Evolutionary conservation across 2,329 filamentous ascomycete genomes (phyloP).

Genomic region (Colletotrichum noveboracense): DNA sequence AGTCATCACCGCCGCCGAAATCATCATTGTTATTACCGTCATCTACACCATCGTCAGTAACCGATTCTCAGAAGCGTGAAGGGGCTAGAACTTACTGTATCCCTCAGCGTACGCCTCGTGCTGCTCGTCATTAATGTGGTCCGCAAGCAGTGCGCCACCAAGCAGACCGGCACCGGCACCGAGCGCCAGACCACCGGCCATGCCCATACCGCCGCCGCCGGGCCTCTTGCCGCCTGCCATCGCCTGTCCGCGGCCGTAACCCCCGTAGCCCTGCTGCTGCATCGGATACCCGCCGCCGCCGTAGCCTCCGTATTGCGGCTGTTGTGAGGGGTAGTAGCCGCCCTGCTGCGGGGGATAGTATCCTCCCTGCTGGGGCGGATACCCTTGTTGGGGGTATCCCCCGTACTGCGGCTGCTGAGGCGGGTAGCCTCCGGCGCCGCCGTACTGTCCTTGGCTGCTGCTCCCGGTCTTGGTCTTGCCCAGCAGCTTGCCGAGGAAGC

Average conservation of each 20-base stretch:
- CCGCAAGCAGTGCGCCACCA: conserved; percentile 75
- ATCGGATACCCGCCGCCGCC: conserved; percentile 34
- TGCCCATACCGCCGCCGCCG: conserved; percentile 55
- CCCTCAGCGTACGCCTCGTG: conserved; percentile 60
- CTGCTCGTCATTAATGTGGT: conserved; percentile 68
- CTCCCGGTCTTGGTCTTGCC: conserved; percentile 48
- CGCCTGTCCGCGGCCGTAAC: conserved; percentile 28
- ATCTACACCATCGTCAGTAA: conserved; percentile 22
- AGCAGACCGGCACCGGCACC: conserved; percentile 83
- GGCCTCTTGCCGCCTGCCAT: conserved; percentile 26
- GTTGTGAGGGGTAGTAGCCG: conserved; percentile 33
- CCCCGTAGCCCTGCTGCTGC: conserved; percentile 32
- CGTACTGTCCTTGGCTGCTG: conserved; percentile 33
- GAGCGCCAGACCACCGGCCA: conserved; percentile 74
- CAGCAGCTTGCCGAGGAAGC: conserved; percentile 58
- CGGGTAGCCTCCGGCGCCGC: conserved; percentile 36
- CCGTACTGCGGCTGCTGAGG: conserved; percentile 24
- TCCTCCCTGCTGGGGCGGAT: conserved; percentile 34
- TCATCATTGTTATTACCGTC: conserved; percentile 17
- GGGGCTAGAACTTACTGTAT: conserved; percentile 35
- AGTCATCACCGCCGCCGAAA: conserved; percentile 26
- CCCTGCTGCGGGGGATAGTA: conserved; percentile 37
- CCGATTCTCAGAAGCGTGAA: neutral
- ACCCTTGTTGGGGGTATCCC: conserved; percentile 30
- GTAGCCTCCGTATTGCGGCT: conserved; percentile 27